Percentiles rank a stretch among this genome's conserved stretches.
These are phyloP conservation scores for Coemansia sp. DNA, from an alignment of 192 early-diverging fungal genomes.

Conservation along the genomic window DNA sequence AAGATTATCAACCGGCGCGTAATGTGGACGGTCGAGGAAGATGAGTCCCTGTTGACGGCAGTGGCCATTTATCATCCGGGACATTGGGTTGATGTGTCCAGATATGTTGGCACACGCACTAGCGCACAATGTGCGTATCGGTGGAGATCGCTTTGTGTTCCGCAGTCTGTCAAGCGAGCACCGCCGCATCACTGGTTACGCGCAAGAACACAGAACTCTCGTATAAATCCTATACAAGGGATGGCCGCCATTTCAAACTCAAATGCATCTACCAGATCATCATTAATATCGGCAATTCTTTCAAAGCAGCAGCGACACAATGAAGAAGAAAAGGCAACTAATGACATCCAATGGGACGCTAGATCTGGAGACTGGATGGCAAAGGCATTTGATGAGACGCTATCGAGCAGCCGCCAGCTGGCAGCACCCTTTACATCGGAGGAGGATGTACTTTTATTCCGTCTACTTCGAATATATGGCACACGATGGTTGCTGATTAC, in stretches of 20 bases:
- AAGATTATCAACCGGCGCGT: neutral
- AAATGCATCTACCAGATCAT: neutral
- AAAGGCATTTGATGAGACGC: neutral
- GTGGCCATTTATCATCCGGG: conserved; percentile 23
- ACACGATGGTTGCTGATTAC: conserved; percentile 20
- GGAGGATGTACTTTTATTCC: conserved; percentile 21
- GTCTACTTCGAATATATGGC: conserved; percentile 24
- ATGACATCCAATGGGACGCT: neutral
- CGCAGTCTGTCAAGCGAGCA: conserved; percentile 7
- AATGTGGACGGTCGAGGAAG: conserved; percentile 30
- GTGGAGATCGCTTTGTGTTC: conserved; percentile 17
- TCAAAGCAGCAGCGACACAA: neutral
- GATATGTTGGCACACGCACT: conserved; percentile 30
- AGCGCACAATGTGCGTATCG: conserved; percentile 18
- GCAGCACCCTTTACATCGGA: conserved; percentile 22
- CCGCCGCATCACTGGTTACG: conserved; percentile 20
- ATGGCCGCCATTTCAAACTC: neutral
- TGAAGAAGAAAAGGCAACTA: neutral
- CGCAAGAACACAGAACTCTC: neutral
- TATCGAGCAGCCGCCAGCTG: conserved; percentile 5
- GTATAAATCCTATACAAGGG: neutral
- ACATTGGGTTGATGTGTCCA: conserved; percentile 20
- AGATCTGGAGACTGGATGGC: neutral
- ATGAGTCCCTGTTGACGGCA: conserved; percentile 32
- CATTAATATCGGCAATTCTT: neutral